Conservation (phyloP, 2,329 filamentous ascomycete genomes). For the Penicillium sp. region DNA sequence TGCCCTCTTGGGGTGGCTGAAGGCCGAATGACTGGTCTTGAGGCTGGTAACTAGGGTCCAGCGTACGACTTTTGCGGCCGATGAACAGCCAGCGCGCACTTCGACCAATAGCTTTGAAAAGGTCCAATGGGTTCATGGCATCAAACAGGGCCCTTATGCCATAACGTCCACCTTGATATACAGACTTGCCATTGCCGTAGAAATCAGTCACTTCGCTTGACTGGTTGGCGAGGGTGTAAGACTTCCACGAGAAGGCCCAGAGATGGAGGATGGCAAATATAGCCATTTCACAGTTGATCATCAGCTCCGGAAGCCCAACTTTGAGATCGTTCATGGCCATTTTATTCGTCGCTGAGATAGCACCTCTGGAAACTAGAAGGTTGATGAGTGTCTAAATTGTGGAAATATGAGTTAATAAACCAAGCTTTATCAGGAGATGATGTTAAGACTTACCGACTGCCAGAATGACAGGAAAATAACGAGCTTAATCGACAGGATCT, state of each 20-base stretch:
- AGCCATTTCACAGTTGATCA: conserved; percentile 83
- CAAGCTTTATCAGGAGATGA: background rate
- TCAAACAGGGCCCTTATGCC: conserved; percentile 66
- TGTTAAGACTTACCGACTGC: conserved; percentile 57
- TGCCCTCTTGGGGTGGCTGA: conserved; percentile 17
- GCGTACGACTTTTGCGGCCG: conserved; percentile 56
- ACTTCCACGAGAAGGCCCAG: conserved; percentile 76
- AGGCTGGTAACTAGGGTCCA: conserved; percentile 41
- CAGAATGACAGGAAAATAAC: conserved; percentile 91
- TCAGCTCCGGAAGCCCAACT: conserved; percentile 72
- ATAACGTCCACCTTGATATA: conserved; percentile 63
- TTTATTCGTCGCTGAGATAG: conserved; percentile 60
- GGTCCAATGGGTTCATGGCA: conserved; percentile 77
- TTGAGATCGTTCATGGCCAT: conserved; percentile 74
- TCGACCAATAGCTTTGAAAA: conserved; percentile 74
- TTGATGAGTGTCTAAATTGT: conserved; percentile 54
- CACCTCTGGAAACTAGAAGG: conserved; percentile 60
- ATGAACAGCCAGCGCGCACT: conserved; percentile 79
- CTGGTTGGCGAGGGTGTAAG: conserved; percentile 57
- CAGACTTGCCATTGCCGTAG: conserved; percentile 46
- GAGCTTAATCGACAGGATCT: conserved; percentile 82
- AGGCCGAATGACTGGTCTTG: conserved; percentile 31
- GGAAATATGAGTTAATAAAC: conserved; percentile 1
- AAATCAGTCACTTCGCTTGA: conserved; percentile 44
- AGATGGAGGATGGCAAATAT: conserved; percentile 74